Base-by-base conservation (phyloP, 2,329 filamentous ascomycete species). In the Pseudohalonectria lignicola region DNA sequence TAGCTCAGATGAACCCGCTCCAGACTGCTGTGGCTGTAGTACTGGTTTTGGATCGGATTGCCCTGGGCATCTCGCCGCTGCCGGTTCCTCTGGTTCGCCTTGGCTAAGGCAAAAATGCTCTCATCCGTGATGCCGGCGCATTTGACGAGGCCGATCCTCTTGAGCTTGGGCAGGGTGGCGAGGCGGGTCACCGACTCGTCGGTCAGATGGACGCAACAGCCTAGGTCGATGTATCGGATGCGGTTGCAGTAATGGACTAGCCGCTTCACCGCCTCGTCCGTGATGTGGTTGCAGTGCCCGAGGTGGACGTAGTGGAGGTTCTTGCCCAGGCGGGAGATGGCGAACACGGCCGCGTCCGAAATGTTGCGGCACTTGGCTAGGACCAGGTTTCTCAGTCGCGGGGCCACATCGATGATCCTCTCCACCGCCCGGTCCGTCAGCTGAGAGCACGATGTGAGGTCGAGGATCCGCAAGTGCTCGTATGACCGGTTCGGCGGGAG, bases 1-100 rank as follows among this genome's bases (percentile, higher is more conserved):
- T 98, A 96, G 59, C 88, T 95, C 29, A 98, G 71, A 66, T 98
- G 92, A 9, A 98, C 92, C 48, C 92, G 75, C 63, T 98, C 92
- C 19, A 98, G 65, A 51, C 82, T 88, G 41, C 71, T 70, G 16
- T 68, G 67, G 41, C 67, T 66, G 38, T 65, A 76, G 45, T 64
- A 74, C 48, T 70, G 75, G 48, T 64, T 69, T 34, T 57, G 65
- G 43, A 64, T 58, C 41, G 57, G 60, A 49, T 64, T 63, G 8
- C 66, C 69, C 10, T 59, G 64, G 37, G 59, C 56, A 42, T 73
- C 70, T 41, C 67, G 62, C 17, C 69, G 63, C 15, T 64, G 59
- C 4, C 70, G 60, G 8, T 64, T 60, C 13, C 71, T 66, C 35
- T 67, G 68, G 42, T 76, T 80, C 2, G 82, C 78, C 47, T 79